Conservation (phyloP, 164 flowering plant genomes). For the Platanus orientalis region DNA sequence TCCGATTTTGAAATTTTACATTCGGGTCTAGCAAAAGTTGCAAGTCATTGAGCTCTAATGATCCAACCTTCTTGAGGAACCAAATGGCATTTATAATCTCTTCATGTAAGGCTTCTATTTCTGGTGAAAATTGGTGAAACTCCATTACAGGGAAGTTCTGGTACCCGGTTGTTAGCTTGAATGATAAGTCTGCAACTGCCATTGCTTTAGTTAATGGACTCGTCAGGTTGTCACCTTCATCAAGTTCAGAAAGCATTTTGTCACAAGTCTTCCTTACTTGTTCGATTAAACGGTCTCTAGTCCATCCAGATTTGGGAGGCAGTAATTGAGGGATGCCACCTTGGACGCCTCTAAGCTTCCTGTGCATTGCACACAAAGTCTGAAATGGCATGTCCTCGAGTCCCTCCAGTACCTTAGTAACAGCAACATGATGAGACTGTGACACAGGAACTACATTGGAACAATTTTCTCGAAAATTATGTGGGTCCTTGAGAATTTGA, state of each 20-base stretch:
- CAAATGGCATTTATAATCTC: slow-evolving; percentile 63
- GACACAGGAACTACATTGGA: slow-evolving; percentile 10
- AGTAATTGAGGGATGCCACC: slow-evolving; percentile 25
- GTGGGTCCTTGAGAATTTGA: slow-evolving; percentile 38
- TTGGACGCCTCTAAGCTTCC: slow-evolving; percentile 43
- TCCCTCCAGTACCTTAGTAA: slow-evolving; percentile 33
- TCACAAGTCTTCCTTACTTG: slow-evolving; percentile 30
- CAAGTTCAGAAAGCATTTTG: slow-evolving; percentile 40
- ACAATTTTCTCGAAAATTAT: slow-evolving; percentile 30
- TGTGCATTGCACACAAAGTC: slow-evolving; percentile 51
- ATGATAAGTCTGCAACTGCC: slow-evolving; percentile 49
- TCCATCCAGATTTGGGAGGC: slow-evolving; percentile 20
- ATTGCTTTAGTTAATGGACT: slow-evolving; percentile 62
- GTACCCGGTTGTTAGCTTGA: slow-evolving; percentile 29
- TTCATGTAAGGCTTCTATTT: slow-evolving; percentile 44
- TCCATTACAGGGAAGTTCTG: slow-evolving; percentile 17
- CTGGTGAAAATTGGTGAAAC: slow-evolving; percentile 45
- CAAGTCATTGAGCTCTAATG: slow-evolving; percentile 35
- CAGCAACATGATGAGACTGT: slow-evolving; percentile 34
- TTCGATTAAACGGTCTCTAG: slow-evolving; percentile 23
- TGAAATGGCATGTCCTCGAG: slow-evolving; percentile 39
- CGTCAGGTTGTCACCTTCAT: slow-evolving; percentile 38
- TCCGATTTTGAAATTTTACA: slow-evolving; percentile 23
- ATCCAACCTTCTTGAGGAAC: slow-evolving; percentile 31
- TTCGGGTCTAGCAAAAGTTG: slow-evolving; percentile 43